Percentiles rank a stretch among this genome's conserved stretches.
Evolutionary conservation across 768 basidiomycete genomes (phyloP).

Genomic region (Termitomyces sp.): DNA sequence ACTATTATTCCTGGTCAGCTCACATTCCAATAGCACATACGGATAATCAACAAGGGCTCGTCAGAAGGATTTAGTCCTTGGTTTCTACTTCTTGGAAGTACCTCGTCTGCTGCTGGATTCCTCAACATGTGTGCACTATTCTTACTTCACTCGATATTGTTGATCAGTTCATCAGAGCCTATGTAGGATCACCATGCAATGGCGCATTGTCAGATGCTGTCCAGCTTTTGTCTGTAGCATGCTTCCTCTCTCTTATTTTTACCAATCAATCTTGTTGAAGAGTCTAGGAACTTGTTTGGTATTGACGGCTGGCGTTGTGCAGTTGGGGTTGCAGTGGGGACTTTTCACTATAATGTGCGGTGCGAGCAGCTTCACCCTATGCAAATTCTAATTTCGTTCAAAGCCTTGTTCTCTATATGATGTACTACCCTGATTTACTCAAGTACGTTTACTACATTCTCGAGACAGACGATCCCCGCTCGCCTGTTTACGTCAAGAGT

Average conservation of each 20-base stretch:
- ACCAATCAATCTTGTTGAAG: constrained; percentile 31
- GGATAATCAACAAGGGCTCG: constrained; percentile 74
- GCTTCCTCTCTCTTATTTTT: not conserved
- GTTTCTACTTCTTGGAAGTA: constrained; percentile 87
- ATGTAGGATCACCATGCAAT: constrained; percentile 90
- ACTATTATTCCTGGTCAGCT: not conserved
- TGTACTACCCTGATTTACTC: constrained; percentile 84
- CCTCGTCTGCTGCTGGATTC: constrained; percentile 77
- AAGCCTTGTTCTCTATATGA: constrained; percentile 87
- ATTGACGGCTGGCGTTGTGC: constrained; percentile 75
- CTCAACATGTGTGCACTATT: constrained; percentile 71
- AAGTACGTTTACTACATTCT: constrained; percentile 53
- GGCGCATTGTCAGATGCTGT: constrained; percentile 81
- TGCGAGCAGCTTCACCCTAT: not conserved
- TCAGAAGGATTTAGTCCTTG: constrained; percentile 91
- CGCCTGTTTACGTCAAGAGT: constrained; percentile 39
- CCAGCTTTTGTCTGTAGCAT: constrained; percentile 55
- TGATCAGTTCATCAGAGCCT: constrained; percentile 14
- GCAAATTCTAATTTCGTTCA: not conserved
- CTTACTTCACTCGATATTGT: not conserved
- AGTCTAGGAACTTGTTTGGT: constrained; percentile 71
- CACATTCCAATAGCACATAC: constrained; percentile 50
- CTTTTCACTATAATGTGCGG: constrained; percentile 82
- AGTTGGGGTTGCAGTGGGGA: constrained; percentile 81
- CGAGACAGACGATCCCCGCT: constrained; percentile 35